phyloP scores from a whole-genome alignment of 805 yeast genomes.

The Zygosaccharomyces gambellarensis region DNA sequence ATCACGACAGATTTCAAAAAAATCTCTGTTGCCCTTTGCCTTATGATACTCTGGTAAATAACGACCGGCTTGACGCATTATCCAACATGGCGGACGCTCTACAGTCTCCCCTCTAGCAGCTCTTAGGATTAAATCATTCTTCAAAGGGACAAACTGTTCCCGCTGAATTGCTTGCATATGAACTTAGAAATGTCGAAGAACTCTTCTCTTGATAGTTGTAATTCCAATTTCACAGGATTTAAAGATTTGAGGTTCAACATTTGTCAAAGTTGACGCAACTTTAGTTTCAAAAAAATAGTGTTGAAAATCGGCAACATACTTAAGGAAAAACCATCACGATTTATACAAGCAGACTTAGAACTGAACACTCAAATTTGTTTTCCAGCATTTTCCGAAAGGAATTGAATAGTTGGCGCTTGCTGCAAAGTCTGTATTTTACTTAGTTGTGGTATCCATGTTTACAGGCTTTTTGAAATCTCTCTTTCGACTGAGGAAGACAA shows the following conservation, averaged over 20 bases:
- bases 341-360: background rate
- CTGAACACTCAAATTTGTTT: background rate
- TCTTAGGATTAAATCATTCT: conserved; percentile 85
- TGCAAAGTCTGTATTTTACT: background rate
- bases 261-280: background rate
- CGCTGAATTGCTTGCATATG: conserved; percentile 12
- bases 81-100: conserved; percentile 97
- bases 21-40: conserved; percentile 80
- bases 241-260: background rate
- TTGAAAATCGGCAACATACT: background rate
- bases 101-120: conserved; percentile 89
- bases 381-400: too few relatives aligned
- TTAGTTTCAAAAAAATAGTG: background rate
- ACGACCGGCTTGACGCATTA: conserved; percentile 98
- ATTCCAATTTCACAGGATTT: background rate
- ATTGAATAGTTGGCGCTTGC: background rate
- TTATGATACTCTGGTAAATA: conserved; percentile 86
- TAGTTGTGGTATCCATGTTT: conserved; percentile 9
- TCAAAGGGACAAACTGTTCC: conserved; percentile 60
- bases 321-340: background rate
- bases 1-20: conserved; percentile 91
- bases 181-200: background rate
- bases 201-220: background rate
- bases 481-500: conserved; percentile 70
- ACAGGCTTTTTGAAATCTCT: conserved; percentile 40